phyloP scores from a whole-genome alignment of 371 early-diverging fungal genomes.

The Choanephora cucurbitarum region DNA sequence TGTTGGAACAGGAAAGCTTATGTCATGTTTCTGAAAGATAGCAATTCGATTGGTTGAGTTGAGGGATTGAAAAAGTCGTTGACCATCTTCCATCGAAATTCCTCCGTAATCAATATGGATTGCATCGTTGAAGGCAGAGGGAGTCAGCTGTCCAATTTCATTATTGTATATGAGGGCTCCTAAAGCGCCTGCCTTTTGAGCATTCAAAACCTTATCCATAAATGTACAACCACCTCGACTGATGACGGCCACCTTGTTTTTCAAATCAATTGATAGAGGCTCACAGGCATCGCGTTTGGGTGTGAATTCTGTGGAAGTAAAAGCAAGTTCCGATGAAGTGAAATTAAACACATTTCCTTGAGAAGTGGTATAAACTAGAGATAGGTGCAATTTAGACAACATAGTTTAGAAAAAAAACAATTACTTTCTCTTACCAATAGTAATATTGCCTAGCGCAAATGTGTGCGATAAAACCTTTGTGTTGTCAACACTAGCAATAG shows the following conservation, averaged over 20 bases:
- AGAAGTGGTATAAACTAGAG: slow-evolving; percentile 37
- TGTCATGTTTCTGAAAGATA: slow-evolving; percentile 26
- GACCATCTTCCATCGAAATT: slow-evolving; percentile 43
- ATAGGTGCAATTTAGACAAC: too few species aligned
- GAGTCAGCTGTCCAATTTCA: slow-evolving; percentile 32
- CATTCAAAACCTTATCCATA: slow-evolving; percentile 46
- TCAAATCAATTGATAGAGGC: slow-evolving; percentile 28
- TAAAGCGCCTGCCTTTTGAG: slow-evolving; percentile 63
- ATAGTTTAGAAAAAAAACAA: too few species aligned
- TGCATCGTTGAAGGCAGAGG: slow-evolving; percentile 20
- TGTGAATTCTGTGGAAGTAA: slow-evolving; percentile 23
- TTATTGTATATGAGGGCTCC: slow-evolving; percentile 59
- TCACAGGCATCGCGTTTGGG: slow-evolving; percentile 52
- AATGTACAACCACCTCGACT: slow-evolving; percentile 62
- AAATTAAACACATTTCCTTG: slow-evolving; percentile 23
- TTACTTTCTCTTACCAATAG: slow-evolving; percentile 26
- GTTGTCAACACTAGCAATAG: slow-evolving; percentile 80
- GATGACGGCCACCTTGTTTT: slow-evolving; percentile 57
- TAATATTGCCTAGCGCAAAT: slow-evolving; percentile 16
- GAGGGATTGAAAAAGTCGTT: slow-evolving; percentile 20
- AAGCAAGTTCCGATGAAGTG: slow-evolving; percentile 16
- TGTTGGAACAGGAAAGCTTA: slow-evolving; percentile 32
- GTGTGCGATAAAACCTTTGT: slow-evolving; percentile 32
- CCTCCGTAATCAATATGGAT: slow-evolving; percentile 46
- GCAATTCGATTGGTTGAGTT: slow-evolving; percentile 1